Base-by-base conservation (phyloP, 2,329 filamentous ascomycete genomes). In the Fusarium setosum region DNA sequence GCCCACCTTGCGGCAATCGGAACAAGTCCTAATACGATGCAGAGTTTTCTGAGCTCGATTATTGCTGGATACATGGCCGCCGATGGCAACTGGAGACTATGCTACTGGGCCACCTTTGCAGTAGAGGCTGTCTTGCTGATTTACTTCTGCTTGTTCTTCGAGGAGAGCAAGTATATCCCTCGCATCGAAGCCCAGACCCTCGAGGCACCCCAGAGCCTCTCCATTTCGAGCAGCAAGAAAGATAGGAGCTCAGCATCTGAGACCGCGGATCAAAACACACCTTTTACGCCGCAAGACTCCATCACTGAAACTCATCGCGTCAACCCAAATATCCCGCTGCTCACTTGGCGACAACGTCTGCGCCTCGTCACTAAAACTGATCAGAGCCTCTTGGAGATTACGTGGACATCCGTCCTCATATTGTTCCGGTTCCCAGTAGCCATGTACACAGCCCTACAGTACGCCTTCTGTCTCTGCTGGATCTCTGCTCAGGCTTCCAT, bases 391-490 rank as follows among this genome's bases (percentile, higher is more conserved):
- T 35, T 55, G 29, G 50, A 50, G 8, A 50, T 47, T 6, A 42
- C 44, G 3, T 61, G 38, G 9, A 49, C 44, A 1, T 60, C 67
- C 2, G 8, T 67, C 2, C 12, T 59, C 3, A 48, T 56, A 4
- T 18, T 61, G 5, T 54, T 55, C 17, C 32, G 40, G 1, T 78
- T 81, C 17, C 79, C 79, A 2, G 73, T 76, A 0, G 76, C 81
- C 12, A 53, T 76, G 21, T 80, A 77, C 56, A 74, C 75, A 1
- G 76, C 70, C 0, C 41, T 81, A 1, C 73, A 77, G 34, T 80
- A 79, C 52, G 77, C 76, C 1, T 71, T 72, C 7, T 70, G 73
- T 1, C 69, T 81, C 8, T 72, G 71, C n/a, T 77, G 75, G 74
- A 67, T 80, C 3, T 74, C 75, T 1, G 67, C 77, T 6, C 45